Evolutionary conservation across 768 basidiomycete species (phyloP).

Genomic region (Suillus cothurnatus): DNA sequence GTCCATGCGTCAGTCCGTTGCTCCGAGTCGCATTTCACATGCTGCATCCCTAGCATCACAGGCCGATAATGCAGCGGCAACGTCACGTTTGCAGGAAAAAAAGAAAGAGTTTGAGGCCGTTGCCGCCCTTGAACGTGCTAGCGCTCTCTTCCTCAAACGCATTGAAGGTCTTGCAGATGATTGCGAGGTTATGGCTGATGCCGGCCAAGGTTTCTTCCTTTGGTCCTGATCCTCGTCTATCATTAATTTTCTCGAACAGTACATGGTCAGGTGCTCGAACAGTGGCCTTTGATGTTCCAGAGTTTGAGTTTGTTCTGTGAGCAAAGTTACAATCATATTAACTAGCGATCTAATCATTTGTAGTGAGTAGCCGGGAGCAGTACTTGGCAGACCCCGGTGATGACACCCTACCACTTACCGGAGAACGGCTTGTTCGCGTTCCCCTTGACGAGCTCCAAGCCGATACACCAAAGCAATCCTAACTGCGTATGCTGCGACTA

Average conservation of each 20-base stretch:
- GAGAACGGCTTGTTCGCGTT: slow-evolving; percentile 72
- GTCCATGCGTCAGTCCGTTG: slow-evolving; percentile 53
- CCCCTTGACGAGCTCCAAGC: slow-evolving; percentile 66
- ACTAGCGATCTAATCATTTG: neutral
- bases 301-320: slow-evolving; percentile 72
- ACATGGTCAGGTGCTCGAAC: slow-evolving; percentile 1
- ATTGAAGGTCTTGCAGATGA: slow-evolving; percentile 71
- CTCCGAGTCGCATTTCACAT: slow-evolving; percentile 53
- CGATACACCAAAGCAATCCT: slow-evolving; percentile 15
- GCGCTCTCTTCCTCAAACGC: slow-evolving; percentile 60
- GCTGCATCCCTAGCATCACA: slow-evolving; percentile 36
- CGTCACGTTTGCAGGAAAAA: slow-evolving; percentile 67
- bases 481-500: neutral
- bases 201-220: slow-evolving; percentile 57
- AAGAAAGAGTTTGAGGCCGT: slow-evolving; percentile 83
- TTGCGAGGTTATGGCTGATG: slow-evolving; percentile 76
- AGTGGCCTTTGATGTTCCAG: slow-evolving; percentile 2
- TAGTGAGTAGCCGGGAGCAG: slow-evolving; percentile 54
- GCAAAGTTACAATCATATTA: neutral
- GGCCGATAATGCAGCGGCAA: slow-evolving; percentile 40
- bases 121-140: slow-evolving; percentile 55
- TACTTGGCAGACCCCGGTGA: slow-evolving; percentile 23
- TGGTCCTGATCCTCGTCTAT: slow-evolving; percentile 2
- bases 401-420: slow-evolving; percentile 25
- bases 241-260: neutral